Percentiles rank a stretch among this genome's conserved stretches.
Evolutionary conservation across 768 basidiomycete species (phyloP).

Genomic region (Lentinula guzmanii): DNA sequence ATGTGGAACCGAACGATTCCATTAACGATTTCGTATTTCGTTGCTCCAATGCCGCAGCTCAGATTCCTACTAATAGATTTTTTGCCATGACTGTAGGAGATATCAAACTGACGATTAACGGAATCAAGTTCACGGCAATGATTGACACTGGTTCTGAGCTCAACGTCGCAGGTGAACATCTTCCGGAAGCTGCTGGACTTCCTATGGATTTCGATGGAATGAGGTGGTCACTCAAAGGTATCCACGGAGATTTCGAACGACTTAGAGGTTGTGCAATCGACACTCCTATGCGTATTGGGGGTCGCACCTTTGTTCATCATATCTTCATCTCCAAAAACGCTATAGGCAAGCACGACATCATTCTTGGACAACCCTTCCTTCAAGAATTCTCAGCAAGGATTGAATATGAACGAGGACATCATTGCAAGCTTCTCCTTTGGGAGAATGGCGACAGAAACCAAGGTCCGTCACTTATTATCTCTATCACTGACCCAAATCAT

Average conservation of each 20-base stretch:
- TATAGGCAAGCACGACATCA: constrained; percentile 7
- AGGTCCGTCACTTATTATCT: not conserved
- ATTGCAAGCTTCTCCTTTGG: not conserved
- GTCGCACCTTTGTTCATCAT: constrained; percentile 19
- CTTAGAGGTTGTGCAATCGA: no score
- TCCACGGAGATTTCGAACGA: constrained; percentile 15
- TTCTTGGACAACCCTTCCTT: constrained; percentile 15
- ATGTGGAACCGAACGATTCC: not conserved
- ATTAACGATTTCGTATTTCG: not conserved
- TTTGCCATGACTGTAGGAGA: constrained; percentile 4
- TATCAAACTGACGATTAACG: not conserved
- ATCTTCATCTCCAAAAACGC: constrained; percentile 14
- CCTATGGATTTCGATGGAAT: constrained; percentile 50
- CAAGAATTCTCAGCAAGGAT: constrained; percentile 5
- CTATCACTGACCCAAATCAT: not conserved
- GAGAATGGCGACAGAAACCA: not conserved
- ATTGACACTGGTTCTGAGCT: constrained; percentile 5
- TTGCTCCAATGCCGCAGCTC: not conserved
- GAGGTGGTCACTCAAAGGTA: constrained; percentile 19
- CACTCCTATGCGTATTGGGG: constrained; percentile 11
- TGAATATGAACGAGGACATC: not conserved
- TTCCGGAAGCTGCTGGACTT: not conserved
- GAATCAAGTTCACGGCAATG: not conserved
- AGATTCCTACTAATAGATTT: not conserved
- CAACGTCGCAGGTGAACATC: not conserved